These are phyloP conservation scores for Tephrocybe sp. DNA, from an alignment of 768 basidiomycete species.

Conservation along the genomic window DNA sequence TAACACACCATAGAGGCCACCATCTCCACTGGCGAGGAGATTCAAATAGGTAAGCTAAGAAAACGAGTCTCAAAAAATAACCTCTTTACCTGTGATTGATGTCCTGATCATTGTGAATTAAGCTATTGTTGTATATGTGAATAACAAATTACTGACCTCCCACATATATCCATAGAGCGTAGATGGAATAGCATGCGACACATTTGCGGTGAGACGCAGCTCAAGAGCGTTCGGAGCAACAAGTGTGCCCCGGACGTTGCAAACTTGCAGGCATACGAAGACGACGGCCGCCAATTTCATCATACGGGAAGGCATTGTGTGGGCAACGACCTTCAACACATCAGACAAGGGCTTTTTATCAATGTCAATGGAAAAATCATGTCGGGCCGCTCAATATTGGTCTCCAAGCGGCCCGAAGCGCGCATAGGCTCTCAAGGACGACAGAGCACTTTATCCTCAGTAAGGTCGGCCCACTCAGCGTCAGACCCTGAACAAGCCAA, in stretches of 20 bases:
- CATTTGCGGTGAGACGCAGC: constrained; percentile 25
- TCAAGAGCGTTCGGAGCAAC: constrained; percentile 28
- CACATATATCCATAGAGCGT: constrained; percentile 36
- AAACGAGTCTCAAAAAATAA: not conserved
- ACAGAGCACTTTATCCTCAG: too few relatives aligned
- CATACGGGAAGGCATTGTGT: not conserved
- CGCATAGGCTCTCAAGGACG: too few relatives aligned
- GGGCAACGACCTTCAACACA: not conserved
- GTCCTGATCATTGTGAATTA: constrained; percentile 19
- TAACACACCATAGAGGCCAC: constrained; percentile 36
- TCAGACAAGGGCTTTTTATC: not conserved
- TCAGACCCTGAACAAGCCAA: too few relatives aligned
- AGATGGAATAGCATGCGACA: constrained; percentile 28
- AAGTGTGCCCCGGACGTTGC: constrained; percentile 13
- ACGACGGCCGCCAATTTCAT: not conserved
- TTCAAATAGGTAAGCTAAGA: not conserved
- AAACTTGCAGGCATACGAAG: constrained; percentile 3
- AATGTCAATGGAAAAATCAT: not conserved
- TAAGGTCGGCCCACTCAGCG: too few relatives aligned
- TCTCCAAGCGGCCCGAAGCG: not conserved
- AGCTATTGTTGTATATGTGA: not conserved
- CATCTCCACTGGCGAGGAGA: constrained; percentile 30
- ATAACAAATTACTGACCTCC: constrained; percentile 24
- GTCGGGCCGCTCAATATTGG: not conserved
- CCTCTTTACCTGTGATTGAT: constrained; percentile 29